These are phyloP conservation scores for Lactarius evosmus DNA, from an alignment of 768 basidiomycete genomes.

Conservation along the genomic window DNA sequence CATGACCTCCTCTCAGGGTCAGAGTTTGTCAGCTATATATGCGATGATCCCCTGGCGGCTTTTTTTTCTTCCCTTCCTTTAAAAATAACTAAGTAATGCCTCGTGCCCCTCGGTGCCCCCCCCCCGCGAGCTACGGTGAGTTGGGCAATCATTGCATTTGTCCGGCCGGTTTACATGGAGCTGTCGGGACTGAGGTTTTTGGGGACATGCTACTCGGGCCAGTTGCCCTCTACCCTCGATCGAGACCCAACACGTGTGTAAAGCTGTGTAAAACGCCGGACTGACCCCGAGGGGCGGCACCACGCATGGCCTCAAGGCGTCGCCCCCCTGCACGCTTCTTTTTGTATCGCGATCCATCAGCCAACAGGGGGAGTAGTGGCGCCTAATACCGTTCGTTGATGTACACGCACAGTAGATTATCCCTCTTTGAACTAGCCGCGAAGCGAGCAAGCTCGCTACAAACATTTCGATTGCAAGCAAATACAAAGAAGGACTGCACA, in stretches of 20 bases:
- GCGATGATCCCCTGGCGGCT: background rate
- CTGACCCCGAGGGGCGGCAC: conserved; percentile 23
- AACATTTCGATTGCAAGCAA: conserved; percentile 19
- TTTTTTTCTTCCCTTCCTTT: background rate
- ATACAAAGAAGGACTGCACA: conserved; percentile 19
- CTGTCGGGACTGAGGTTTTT: conserved; percentile 10
- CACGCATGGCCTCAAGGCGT: conserved; percentile 17
- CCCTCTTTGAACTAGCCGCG: conserved; percentile 23
- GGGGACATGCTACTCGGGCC: conserved; percentile 15
- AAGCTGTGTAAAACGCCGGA: conserved; percentile 19
- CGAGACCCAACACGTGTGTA: conserved; percentile 18
- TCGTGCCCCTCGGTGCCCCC: conserved; percentile 8
- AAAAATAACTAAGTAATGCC: background rate
- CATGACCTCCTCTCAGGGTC: conserved; percentile 22
- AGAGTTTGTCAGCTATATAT: background rate
- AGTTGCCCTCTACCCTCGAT: conserved; percentile 21
- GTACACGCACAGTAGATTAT: conserved; percentile 8
- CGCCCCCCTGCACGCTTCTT: conserved; percentile 10
- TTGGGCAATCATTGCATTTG: conserved; percentile 1
- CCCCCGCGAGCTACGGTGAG: conserved; percentile 5
- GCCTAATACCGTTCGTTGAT: conserved; percentile 4
- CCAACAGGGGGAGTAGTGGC: conserved; percentile 10
- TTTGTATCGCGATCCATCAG: conserved; percentile 14
- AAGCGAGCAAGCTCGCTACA: conserved; percentile 7
- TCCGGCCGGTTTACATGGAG: background rate